Percentiles rank a stretch among this genome's conserved stretches.
These are phyloP conservation scores for Ilex aquifolium DNA, from an alignment of 257 asterid species.

Conservation along the genomic window DNA sequence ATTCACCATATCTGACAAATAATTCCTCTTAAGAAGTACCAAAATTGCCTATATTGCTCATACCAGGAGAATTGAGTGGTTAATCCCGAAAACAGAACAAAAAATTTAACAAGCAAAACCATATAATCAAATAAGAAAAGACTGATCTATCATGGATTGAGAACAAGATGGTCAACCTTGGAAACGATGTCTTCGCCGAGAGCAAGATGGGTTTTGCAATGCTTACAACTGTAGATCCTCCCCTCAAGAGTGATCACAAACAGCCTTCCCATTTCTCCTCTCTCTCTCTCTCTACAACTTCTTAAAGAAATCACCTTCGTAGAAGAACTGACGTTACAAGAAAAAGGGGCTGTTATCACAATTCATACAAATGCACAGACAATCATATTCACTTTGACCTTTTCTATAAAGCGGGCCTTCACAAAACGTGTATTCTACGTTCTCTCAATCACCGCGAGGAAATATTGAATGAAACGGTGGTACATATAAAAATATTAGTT, in stretches of 20 bases:
- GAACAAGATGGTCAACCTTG: constrained; percentile 39
- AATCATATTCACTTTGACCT: too few species aligned
- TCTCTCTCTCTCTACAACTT: too few species aligned
- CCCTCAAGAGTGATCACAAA: constrained; percentile 72
- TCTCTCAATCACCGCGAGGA: too few species aligned
- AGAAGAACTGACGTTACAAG: too few species aligned
- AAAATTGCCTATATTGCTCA: neutral
- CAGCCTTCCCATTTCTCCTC: constrained; percentile 59
- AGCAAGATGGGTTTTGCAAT: constrained; percentile 83
- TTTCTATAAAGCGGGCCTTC: too few species aligned
- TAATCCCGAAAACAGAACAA: neutral
- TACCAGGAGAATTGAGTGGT: neutral
- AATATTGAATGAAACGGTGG: too few species aligned
- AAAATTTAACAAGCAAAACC: neutral
- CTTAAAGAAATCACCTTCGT: too few species aligned
- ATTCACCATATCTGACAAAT: neutral
- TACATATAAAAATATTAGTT: too few species aligned
- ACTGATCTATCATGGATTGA: neutral
- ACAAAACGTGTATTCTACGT: too few species aligned
- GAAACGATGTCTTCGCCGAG: constrained; percentile 59
- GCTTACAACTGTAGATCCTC: constrained; percentile 78
- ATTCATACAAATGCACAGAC: too few species aligned
- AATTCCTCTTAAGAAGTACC: neutral
- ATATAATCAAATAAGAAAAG: neutral
- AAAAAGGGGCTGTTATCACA: too few species aligned